A percentile compares a stretch with the other conserved stretches of the same genome.
Conservation (phyloP, 768 basidiomycete species). For the Leccinum boreale region DNA sequence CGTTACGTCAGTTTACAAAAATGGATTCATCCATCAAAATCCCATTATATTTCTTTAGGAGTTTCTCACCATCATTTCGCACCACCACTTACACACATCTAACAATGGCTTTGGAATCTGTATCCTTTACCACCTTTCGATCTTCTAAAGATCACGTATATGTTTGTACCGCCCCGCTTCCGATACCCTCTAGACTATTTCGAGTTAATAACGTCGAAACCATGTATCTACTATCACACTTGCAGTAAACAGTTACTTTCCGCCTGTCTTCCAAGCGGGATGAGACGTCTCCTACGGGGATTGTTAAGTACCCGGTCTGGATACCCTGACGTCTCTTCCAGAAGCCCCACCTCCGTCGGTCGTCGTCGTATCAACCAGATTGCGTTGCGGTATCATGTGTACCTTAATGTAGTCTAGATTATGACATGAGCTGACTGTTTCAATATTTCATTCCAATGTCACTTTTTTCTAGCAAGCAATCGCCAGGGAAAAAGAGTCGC, state of each 20-base stretch:
- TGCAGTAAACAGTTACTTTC: slow-evolving; percentile 8
- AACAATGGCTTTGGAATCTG: slow-evolving; percentile 22
- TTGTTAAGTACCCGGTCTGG: neutral
- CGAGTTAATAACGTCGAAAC: slow-evolving; percentile 26
- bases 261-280: neutral
- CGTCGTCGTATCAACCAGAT: slow-evolving; percentile 5
- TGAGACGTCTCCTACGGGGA: neutral
- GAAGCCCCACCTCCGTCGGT: neutral
- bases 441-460: neutral
- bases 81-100: slow-evolving; percentile 17
- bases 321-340: neutral
- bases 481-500: neutral
- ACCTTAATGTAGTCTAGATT: neutral
- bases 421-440: neutral
- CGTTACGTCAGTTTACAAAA: slow-evolving; percentile 17
- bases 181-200: slow-evolving; percentile 31
- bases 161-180: slow-evolving; percentile 19
- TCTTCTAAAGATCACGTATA: slow-evolving; percentile 17
- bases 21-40: slow-evolving; percentile 17
- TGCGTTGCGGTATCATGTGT: neutral
- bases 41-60: slow-evolving; percentile 10
- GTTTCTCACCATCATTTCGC: slow-evolving; percentile 27
- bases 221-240: slow-evolving; percentile 28
- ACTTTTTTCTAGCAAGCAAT: neutral
- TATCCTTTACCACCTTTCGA: slow-evolving; percentile 23